Percentiles rank a stretch among this genome's conserved stretches.
Conservation (phyloP, 495 filamentous ascomycete genomes). For the Hyaloscypha variabilis region DNA sequence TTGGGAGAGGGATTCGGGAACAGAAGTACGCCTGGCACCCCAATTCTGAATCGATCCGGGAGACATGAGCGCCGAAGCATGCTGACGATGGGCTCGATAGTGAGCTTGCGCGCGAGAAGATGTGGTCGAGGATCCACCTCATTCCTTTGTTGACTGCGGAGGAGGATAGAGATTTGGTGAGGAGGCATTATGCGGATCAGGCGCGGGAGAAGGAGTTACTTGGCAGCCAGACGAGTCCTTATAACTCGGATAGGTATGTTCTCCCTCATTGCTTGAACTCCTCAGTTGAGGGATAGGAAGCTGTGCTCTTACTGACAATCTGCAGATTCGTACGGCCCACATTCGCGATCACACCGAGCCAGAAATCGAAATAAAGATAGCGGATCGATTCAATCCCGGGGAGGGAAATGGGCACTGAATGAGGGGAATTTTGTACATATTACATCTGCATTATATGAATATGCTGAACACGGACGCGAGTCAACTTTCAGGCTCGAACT, state of each 20-base stretch:
- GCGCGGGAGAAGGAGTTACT: conserved; percentile 87
- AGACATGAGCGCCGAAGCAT: not conserved
- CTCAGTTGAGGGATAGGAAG: not conserved
- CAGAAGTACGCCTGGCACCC: conserved; percentile 66
- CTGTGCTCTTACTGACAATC: conserved; percentile 4
- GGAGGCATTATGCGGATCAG: conserved; percentile 81
- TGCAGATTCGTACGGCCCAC: conserved; percentile 72
- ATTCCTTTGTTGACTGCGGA: conserved; percentile 93
- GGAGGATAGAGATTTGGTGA: conserved; percentile 90
- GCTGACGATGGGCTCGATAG: conserved; percentile 45
- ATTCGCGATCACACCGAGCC: conserved; percentile 60
- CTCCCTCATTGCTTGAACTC: not conserved
- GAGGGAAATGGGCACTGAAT: not conserved
- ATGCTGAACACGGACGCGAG: not conserved
- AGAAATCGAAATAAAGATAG: conserved; percentile 30
- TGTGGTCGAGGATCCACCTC: conserved; percentile 93
- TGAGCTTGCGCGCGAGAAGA: conserved; percentile 94
- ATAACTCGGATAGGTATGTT: conserved; percentile 84
- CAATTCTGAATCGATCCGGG: not conserved
- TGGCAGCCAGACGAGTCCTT: conserved; percentile 76
- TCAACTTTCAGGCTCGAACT: not conserved
- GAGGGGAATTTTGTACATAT: conserved; percentile 18
- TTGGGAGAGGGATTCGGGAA: conserved; percentile 78
- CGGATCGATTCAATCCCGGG: not conserved
- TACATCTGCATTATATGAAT: not conserved